Evolutionary conservation across 176 grass and related monocot species (phyloP), one percentile per base, ranked within the genome.

Genomic region (Neostapfia colusana): DNA sequence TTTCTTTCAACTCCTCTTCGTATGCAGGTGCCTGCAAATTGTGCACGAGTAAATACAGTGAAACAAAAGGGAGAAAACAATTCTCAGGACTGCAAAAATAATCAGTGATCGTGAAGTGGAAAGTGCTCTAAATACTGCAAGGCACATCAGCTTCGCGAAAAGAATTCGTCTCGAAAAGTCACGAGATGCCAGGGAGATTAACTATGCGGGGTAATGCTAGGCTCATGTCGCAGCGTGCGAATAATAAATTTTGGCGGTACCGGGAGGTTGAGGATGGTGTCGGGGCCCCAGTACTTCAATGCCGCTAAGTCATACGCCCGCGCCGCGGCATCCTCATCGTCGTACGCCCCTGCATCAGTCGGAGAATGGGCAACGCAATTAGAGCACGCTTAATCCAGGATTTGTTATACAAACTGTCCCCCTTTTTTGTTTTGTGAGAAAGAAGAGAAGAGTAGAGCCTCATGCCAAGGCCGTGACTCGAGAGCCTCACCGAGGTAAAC

Each of bases 401-500:
- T 65, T 24, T 48, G 39, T 43, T 25, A 42, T 24, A 4, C 11
- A 56, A 24, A 16, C 3, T 1, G 0, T 38, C 18, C 12, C 3
- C 9, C 20, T 0, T 20, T 18, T 55, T 36, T 63, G 13, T 18
- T 25, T 20, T 8, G 0, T 8, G 37, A 6, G 51, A 41, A 20
- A 39, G 69, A 21, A 17, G 16, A 23, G 14, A 1, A 2, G 25
- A 41, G 57, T 3, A 3, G 44, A 67, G 20, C 68, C 62, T 35
- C 81, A 87, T 80, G 77, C 82, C 77, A 81, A 91, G 77, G 77
- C 73, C 83, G 49, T 86, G 67, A 83, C 58, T 48, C 34, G 83
- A 42, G 77, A 85, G 83, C 90, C 90, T 97, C 88, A 97, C 93
- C 93, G 49, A 97, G 93, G 85, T 97, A 97, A 89, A 97, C 93